Evolutionary conservation across 2,329 filamentous ascomycete species (phyloP).

Genomic region (Onygenales sp.): DNA sequence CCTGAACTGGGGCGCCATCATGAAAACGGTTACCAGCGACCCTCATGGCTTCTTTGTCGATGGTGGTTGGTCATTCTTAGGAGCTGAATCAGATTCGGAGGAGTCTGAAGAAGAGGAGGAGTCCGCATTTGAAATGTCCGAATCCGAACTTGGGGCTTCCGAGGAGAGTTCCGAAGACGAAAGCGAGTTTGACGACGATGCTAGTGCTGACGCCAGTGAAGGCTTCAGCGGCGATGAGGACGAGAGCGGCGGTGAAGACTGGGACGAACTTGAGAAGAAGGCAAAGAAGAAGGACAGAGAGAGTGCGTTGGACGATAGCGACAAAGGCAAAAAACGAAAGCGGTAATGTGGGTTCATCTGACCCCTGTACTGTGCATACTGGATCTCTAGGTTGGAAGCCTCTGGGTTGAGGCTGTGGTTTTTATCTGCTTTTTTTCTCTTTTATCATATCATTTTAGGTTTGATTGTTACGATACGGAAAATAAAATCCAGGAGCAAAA

Average conservation of each 20-base stretch:
- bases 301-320: constrained; percentile 43
- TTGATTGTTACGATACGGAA: too few species aligned
- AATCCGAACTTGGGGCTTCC: constrained; percentile 62
- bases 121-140: constrained; percentile 82
- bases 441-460: too few species aligned
- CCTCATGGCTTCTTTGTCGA: constrained; percentile 92
- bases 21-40: constrained; percentile 95
- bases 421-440: too few species aligned
- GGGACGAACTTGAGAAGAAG: constrained; percentile 91
- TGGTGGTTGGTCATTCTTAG: constrained; percentile 90
- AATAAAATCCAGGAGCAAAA: too few species aligned
- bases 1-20: constrained; percentile 97
- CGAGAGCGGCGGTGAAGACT: constrained; percentile 75
- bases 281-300: constrained; percentile 56
- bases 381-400: too few species aligned
- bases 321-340: constrained; percentile 65
- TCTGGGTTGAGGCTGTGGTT: too few species aligned
- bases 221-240: constrained; percentile 51
- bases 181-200: constrained; percentile 89
- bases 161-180: constrained; percentile 81
- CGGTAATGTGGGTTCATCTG: constrained; percentile 31
- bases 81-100: constrained; percentile 79
- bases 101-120: constrained; percentile 62
- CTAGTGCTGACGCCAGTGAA: constrained; percentile 63
- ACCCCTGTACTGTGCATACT: too few species aligned